Conservation (phyloP, 768 basidiomycete genomes). For the Sporobolomyces phaffii region DNA sequence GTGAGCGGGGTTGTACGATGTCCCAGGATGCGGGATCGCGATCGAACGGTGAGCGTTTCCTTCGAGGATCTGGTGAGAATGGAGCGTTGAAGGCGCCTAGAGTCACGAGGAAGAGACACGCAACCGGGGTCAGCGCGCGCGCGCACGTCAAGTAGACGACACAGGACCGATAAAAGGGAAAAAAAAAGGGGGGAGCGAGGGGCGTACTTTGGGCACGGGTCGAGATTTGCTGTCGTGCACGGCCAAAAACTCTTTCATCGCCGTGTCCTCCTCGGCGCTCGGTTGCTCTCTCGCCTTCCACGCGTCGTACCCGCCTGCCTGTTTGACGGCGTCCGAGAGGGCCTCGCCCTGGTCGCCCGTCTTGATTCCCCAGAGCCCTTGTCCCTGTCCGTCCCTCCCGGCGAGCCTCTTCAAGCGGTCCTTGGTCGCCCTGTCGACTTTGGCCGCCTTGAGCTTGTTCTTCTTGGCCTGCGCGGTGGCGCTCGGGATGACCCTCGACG, state of each 20-base stretch:
- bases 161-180: too few species aligned
- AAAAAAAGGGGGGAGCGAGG: too few species aligned
- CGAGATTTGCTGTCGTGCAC: neutral
- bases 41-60: slow-evolving; percentile 14
- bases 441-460: slow-evolving; percentile 17
- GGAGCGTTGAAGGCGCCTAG: slow-evolving; percentile 33
- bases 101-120: neutral
- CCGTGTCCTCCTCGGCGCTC: slow-evolving; percentile 7
- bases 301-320: slow-evolving; percentile 36
- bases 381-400: slow-evolving; percentile 33
- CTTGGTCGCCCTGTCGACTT: slow-evolving; percentile 36
- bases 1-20: slow-evolving; percentile 40
- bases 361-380: slow-evolving; percentile 39
- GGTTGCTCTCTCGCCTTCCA: slow-evolving; percentile 32
- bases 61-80: slow-evolving; percentile 30
- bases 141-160: too few species aligned
- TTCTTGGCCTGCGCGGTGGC: slow-evolving; percentile 22
- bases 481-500: slow-evolving; percentile 10
- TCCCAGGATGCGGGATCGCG: slow-evolving; percentile 39
- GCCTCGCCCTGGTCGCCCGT: neutral
- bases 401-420: slow-evolving; percentile 36
- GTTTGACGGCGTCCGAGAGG: slow-evolving; percentile 14
- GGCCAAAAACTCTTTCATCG: slow-evolving; percentile 4
- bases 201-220: slow-evolving; percentile 23
- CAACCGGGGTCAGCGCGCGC: too few species aligned